Conservation (phyloP, 2,329 filamentous ascomycete genomes). For the Colletotrichum endophyticum region DNA sequence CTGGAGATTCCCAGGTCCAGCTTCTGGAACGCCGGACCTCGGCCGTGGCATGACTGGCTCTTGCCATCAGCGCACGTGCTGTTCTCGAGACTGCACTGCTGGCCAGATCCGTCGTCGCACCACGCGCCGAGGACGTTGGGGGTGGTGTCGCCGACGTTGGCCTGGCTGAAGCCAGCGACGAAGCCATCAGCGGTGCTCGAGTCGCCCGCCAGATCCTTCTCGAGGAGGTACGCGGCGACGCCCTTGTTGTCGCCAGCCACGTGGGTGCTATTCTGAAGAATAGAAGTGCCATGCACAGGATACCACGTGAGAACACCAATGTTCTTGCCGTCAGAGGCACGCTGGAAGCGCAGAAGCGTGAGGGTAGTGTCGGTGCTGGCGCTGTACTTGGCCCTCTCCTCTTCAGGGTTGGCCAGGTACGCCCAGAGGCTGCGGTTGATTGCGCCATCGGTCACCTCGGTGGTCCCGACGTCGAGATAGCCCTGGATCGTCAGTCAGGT, state of each 20-base stretch:
- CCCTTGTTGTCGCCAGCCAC: slow-evolving; percentile 97
- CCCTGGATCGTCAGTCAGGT: slow-evolving; percentile 47
- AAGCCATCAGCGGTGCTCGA: slow-evolving; percentile 68
- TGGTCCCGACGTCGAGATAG: slow-evolving; percentile 72
- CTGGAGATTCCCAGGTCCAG: slow-evolving; percentile 76
- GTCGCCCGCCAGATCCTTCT: slow-evolving; percentile 67
- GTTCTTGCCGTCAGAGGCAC: slow-evolving; percentile 75
- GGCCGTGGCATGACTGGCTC: slow-evolving; percentile 74
- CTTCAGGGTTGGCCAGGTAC: slow-evolving; percentile 83
- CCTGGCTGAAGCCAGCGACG: slow-evolving; percentile 90
- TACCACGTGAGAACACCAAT: slow-evolving; percentile 90
- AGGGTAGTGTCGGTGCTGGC: slow-evolving; percentile 61
- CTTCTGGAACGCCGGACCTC: slow-evolving; percentile 71
- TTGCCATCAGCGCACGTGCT: slow-evolving; percentile 80
- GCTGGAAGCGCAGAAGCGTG: slow-evolving; percentile 79
- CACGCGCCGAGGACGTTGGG: slow-evolving; percentile 88
- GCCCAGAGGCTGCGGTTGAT: slow-evolving; percentile 89
- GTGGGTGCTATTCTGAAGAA: slow-evolving; percentile 90
- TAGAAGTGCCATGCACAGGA: slow-evolving; percentile 88
- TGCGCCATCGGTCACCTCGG: slow-evolving; percentile 76
- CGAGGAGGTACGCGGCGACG: slow-evolving; percentile 84
- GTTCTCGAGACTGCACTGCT: slow-evolving; percentile 76
- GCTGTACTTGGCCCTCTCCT: slow-evolving; percentile 74
- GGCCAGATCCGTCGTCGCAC: slow-evolving; percentile 83
- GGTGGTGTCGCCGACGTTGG: slow-evolving; percentile 88